Percentiles rank a stretch among this genome's conserved stretches.
Evolutionary conservation across 1,139 yeast genomes (phyloP).

Genomic region (Zygosaccharomyces sapae): DNA sequence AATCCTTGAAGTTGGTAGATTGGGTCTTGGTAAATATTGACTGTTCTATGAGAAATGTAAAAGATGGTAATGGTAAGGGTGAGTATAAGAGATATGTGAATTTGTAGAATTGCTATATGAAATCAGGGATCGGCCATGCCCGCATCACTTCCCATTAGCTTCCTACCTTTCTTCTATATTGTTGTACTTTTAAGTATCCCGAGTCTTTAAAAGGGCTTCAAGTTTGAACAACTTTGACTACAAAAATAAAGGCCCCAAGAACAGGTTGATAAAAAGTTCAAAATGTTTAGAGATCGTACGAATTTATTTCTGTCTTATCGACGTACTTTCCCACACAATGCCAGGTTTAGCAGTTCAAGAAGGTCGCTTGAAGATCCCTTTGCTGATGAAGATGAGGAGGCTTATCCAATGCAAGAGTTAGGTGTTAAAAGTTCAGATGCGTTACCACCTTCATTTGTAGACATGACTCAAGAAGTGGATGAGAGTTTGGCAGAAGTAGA

Average conservation of each 20-base stretch:
- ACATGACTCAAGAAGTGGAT: conserved; percentile 69
- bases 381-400: conserved; percentile 27
- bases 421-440: conserved; percentile 42
- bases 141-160: too few species aligned
- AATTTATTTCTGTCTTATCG: conserved; percentile 67
- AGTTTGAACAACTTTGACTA: not conserved
- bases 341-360: conserved; percentile 18
- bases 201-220: not conserved
- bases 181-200: not conserved
- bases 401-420: conserved; percentile 28
- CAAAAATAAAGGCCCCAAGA: not conserved
- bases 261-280: not conserved
- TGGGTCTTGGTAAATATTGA: not conserved
- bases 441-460: conserved; percentile 76
- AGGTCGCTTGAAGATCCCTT: conserved; percentile 40
- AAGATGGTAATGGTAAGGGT: not conserved
- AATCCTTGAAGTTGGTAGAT: too few species aligned
- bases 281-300: conserved; percentile 74
- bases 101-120: too few species aligned
- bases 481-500: conserved; percentile 49
- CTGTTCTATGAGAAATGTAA: not conserved
- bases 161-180: not conserved
- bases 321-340: conserved; percentile 60
- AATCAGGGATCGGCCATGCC: too few species aligned
- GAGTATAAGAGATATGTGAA: too few species aligned